These are phyloP conservation scores for Pichia thaimueangensis DNA, from an alignment of 805 yeast genomes.

Conservation along the genomic window DNA sequence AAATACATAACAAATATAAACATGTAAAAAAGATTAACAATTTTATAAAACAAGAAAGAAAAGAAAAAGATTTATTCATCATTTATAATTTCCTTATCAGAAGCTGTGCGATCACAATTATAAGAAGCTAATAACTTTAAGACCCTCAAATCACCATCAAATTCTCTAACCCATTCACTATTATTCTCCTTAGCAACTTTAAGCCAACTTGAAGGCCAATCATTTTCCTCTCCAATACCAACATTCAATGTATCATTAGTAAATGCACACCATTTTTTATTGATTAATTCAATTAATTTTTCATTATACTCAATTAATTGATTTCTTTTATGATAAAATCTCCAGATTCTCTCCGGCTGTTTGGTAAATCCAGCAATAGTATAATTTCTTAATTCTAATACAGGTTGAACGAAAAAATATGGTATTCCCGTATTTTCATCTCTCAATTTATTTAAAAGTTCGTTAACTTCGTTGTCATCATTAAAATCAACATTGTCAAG, in stretches of 20 bases:
- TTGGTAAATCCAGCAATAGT: constrained; percentile 72
- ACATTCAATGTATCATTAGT: constrained; percentile 35
- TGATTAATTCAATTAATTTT: constrained; percentile 20
- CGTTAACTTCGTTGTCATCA: constrained; percentile 2
- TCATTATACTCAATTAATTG: constrained; percentile 32
- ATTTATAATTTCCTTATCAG: constrained; percentile 19
- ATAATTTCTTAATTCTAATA: constrained; percentile 68
- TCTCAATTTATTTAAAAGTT: constrained; percentile 24
- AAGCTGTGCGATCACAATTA: constrained; percentile 16
- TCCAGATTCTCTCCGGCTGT: constrained; percentile 67
- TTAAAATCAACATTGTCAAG: constrained; percentile 6
- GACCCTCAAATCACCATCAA: constrained; percentile 65
- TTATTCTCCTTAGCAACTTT: constrained; percentile 61
- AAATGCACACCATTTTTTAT: constrained; percentile 50
- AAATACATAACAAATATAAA: too few relatives aligned
- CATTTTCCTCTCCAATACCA: constrained; percentile 61
- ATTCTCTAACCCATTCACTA: constrained; percentile 85
- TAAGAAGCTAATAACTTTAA: constrained; percentile 45
- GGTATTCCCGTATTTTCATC: constrained; percentile 38
- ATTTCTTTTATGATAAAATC: constrained; percentile 71
- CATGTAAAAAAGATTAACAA: too few relatives aligned
- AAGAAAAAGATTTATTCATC: too few relatives aligned
- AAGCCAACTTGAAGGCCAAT: constrained; percentile 88
- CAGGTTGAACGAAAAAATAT: constrained; percentile 67
- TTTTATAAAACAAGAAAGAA: too few relatives aligned